These are phyloP conservation scores for Chalciporus piperatoides DNA, from an alignment of 1,284 basidiomycete genomes.

Conservation along the genomic window DNA sequence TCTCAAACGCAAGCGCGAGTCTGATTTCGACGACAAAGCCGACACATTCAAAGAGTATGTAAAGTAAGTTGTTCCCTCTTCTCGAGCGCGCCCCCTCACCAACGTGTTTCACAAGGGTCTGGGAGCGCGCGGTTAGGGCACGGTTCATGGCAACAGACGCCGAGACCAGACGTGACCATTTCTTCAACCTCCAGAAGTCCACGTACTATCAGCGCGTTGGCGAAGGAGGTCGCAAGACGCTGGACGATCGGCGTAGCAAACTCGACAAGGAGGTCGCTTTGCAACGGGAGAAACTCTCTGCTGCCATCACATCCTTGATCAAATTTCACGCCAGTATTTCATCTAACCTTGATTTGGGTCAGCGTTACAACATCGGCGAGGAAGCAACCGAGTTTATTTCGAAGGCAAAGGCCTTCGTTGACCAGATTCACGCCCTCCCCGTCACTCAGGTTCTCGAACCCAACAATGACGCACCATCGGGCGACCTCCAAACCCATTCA, in stretches of 20 bases:
- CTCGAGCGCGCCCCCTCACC: background rate
- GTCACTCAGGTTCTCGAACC: constrained; percentile 21
- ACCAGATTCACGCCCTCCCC: constrained; percentile 25
- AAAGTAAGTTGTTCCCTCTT: constrained; percentile 20
- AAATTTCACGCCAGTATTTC: constrained; percentile 21
- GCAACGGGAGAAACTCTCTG: constrained; percentile 28
- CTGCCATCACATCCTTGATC: constrained; percentile 26
- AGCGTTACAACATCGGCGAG: constrained; percentile 26
- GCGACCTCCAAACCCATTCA: constrained; percentile 1
- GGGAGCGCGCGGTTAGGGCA: constrained; percentile 32
- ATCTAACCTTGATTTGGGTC: constrained; percentile 28
- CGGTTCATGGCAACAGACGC: constrained; percentile 26
- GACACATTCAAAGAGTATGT: constrained; percentile 30
- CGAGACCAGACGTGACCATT: constrained; percentile 28
- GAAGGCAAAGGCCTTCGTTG: constrained; percentile 27
- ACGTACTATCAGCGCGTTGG: constrained; percentile 28
- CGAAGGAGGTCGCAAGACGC: constrained; percentile 28
- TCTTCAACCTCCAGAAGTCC: constrained; percentile 33
- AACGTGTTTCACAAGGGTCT: constrained; percentile 17
- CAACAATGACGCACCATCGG: constrained; percentile 6
- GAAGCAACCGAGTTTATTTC: constrained; percentile 22
- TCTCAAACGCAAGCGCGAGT: constrained; percentile 27
- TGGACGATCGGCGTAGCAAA: constrained; percentile 28
- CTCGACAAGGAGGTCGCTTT: constrained; percentile 23
- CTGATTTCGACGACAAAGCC: constrained; percentile 20